Evolutionary conservation across 495 filamentous ascomycete genomes (phyloP).

Genomic region (Lepraria neglecta): DNA sequence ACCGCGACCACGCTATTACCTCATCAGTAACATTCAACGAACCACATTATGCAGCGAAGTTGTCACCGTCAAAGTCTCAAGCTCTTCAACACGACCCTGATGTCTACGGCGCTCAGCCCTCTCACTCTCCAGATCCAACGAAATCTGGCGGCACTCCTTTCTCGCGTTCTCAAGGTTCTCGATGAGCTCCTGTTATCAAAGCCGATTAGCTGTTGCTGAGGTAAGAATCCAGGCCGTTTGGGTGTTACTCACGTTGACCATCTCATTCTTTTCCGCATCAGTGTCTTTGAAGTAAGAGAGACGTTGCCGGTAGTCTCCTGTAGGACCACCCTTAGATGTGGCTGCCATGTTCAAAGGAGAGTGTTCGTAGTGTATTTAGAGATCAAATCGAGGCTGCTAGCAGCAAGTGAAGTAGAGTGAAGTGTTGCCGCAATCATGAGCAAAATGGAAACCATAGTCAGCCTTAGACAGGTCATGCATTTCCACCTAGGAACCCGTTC

Average conservation of each 20-base stretch:
- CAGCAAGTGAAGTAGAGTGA: too few relatives aligned
- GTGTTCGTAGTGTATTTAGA: too few relatives aligned
- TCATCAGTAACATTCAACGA: too few relatives aligned
- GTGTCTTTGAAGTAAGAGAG: not conserved
- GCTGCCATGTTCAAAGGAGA: not conserved
- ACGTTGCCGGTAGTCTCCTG: not conserved
- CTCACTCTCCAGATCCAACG: slow-evolving; percentile 10
- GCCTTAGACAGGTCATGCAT: too few relatives aligned
- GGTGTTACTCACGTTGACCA: slow-evolving; percentile 6
- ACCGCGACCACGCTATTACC: not conserved
- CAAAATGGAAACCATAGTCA: too few relatives aligned
- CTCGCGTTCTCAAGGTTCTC: slow-evolving; percentile 6
- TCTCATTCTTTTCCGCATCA: slow-evolving; percentile 8
- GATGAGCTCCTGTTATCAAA: slow-evolving; percentile 1
- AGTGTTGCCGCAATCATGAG: too few relatives aligned
- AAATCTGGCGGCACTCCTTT: not conserved
- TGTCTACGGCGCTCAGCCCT: not conserved
- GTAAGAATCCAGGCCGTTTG: too few relatives aligned
- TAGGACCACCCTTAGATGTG: not conserved
- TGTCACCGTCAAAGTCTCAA: slow-evolving; percentile 16
- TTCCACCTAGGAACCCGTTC: too few relatives aligned
- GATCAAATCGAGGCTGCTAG: too few relatives aligned
- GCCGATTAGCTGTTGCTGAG: not conserved
- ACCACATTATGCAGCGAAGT: not conserved
- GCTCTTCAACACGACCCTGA: slow-evolving; percentile 11